Evolutionary conservation across 768 basidiomycete genomes (phyloP), one percentile per base, ranked within the genome.

Genomic region (Kwoniella botswanensis): DNA sequence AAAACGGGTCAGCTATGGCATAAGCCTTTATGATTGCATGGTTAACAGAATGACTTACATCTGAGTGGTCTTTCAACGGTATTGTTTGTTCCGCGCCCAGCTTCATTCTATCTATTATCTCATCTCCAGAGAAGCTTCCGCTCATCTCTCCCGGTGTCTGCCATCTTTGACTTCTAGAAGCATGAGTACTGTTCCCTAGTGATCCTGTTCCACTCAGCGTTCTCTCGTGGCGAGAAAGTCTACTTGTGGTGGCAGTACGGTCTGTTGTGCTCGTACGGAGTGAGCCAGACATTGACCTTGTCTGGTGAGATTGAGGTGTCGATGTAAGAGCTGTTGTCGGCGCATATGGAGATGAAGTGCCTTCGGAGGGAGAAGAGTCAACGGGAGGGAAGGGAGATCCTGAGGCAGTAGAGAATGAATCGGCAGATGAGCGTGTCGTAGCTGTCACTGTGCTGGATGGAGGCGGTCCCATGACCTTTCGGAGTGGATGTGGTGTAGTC

Each of bases 141-240:
- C 77, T 80, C 71, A 80, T 68, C 57, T 78, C 77, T 41, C 75
- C 75, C 17, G 79, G 79, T 5, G 77, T 80, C 54, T 76, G 75
- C 79, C 79, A 80, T 43, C 67, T 72, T 17, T 73, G 70, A 41
- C 70, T 71, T 17, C 75, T 65, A 4, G 71, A 63, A 18, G 63
- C 57, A 44, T 56, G 62, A 6, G 72, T 72, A 53, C 75, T 78
- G 26, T 63, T 75, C 1, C 67, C 69, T 26, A 72, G 35, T 18
- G 66, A 64, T 2, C 66, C 70, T 42, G 69, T 72, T 17, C 66
- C 71, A 43, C 72, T 75, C 18, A 61, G 29, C 9, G 67, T 64
- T 41, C 67, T 26, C 35, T 72, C 71, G 26, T 70, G 68, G 15
- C 68, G 68, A 43, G 63, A 70, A 11, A 54, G 10, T 18, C 52